These are phyloP conservation scores for Eucalyptus sideroxylon DNA, from an alignment of 345 rosid genomes.

Conservation along the genomic window DNA sequence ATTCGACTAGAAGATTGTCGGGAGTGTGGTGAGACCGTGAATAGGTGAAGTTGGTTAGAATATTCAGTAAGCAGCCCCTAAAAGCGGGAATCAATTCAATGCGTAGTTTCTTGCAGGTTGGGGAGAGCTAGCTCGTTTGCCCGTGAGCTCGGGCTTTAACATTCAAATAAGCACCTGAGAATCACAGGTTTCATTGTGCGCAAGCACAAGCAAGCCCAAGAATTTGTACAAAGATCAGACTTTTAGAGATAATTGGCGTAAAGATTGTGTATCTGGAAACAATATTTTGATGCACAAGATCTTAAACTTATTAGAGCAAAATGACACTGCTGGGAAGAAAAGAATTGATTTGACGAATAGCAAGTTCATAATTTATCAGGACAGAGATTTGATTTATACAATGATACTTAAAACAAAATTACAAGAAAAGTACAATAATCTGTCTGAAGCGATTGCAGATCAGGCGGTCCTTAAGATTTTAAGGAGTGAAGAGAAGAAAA, in stretches of 20 bases:
- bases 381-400: neutral
- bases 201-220: neutral
- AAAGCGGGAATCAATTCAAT: neutral
- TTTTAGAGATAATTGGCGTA: neutral
- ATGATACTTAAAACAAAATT: neutral
- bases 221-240: neutral
- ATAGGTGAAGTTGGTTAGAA: neutral
- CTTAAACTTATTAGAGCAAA: neutral
- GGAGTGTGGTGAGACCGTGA: neutral
- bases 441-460: neutral
- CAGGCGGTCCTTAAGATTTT: neutral
- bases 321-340: neutral
- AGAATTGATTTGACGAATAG: neutral
- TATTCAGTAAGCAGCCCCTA: neutral
- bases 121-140: neutral
- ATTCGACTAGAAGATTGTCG: neutral
- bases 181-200: neutral
- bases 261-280: neutral
- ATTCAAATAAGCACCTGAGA: neutral
- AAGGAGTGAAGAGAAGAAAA: neutral
- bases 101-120: neutral
- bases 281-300: neutral
- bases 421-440: neutral
- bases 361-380: neutral
- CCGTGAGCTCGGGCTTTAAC: neutral